Conservation (phyloP, 805 yeast species). For the Jamesozyma spencerorum region DNA sequence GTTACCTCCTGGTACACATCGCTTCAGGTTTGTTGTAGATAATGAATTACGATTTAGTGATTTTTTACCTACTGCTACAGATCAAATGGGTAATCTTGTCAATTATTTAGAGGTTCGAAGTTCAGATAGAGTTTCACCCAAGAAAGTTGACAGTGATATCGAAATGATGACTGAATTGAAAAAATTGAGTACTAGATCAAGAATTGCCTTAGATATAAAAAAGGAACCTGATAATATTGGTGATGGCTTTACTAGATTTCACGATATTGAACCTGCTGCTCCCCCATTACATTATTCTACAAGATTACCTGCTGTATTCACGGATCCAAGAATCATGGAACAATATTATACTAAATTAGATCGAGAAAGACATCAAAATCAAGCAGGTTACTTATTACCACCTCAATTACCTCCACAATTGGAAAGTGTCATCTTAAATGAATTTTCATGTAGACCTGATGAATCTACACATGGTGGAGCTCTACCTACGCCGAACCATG, state of each 20-base stretch:
- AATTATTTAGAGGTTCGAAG: slow-evolving; percentile 71
- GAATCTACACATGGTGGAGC: slow-evolving; percentile 33
- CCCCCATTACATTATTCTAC: slow-evolving; percentile 39
- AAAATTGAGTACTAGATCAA: slow-evolving; percentile 36
- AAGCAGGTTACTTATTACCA: slow-evolving; percentile 62
- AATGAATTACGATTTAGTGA: slow-evolving; percentile 85
- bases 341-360: slow-evolving; percentile 71
- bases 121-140: slow-evolving; percentile 19
- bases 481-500: slow-evolving; percentile 87
- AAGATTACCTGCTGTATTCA: slow-evolving; percentile 71
- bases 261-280: slow-evolving; percentile 40
- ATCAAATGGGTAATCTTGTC: slow-evolving; percentile 89
- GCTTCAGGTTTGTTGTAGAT: slow-evolving; percentile 88
- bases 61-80: slow-evolving; percentile 86
- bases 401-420: slow-evolving; percentile 95
- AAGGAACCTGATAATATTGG: slow-evolving; percentile 58
- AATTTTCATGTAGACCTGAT: slow-evolving; percentile 32
- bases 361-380: slow-evolving; percentile 40
- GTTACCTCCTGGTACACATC: slow-evolving; percentile 80
- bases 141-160: not conserved
- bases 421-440: slow-evolving; percentile 84
- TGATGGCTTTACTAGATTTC: slow-evolving; percentile 66
- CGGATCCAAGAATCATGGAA: slow-evolving; percentile 79
- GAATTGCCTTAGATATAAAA: slow-evolving; percentile 34
- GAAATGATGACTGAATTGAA: not conserved